Conservation (phyloP, 106 monocot species). For the Platanthera zijinensis region DNA sequence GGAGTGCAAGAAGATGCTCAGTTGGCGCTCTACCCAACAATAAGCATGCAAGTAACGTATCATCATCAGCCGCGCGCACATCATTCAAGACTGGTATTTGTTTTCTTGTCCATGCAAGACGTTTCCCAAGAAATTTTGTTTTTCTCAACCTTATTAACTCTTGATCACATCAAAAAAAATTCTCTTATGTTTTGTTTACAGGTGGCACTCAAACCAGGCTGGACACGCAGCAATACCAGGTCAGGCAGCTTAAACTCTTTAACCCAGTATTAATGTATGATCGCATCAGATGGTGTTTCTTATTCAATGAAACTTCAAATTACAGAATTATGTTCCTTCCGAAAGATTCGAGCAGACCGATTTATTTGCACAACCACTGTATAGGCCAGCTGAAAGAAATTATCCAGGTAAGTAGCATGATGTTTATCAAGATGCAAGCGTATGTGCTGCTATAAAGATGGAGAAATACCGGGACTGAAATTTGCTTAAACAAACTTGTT, state of each 20-base stretch:
- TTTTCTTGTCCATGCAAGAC: background rate
- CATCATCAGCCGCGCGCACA: slow-evolving; percentile 20
- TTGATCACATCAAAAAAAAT: background rate
- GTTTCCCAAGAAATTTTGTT: background rate
- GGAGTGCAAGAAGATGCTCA: slow-evolving; percentile 36
- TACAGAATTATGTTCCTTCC: slow-evolving; percentile 17
- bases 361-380: slow-evolving; percentile 1
- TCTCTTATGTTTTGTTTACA: background rate
- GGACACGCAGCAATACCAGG: slow-evolving; percentile 42
- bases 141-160: background rate
- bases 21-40: slow-evolving; percentile 23
- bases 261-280: background rate
- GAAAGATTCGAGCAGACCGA: slow-evolving; percentile 32
- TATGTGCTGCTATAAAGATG: background rate
- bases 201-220: slow-evolving; percentile 58
- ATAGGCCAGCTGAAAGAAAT: slow-evolving; percentile 37
- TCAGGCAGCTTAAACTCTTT: background rate
- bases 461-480: background rate
- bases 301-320: background rate
- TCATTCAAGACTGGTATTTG: slow-evolving; percentile 29
- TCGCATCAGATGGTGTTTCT: background rate
- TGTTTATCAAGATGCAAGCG: background rate
- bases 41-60: slow-evolving; percentile 32
- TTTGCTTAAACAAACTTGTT: background rate
- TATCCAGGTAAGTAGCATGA: slow-evolving; percentile 37